Conservation (phyloP, 805 yeast genomes). For the Ogataea nonfermentans region DNA sequence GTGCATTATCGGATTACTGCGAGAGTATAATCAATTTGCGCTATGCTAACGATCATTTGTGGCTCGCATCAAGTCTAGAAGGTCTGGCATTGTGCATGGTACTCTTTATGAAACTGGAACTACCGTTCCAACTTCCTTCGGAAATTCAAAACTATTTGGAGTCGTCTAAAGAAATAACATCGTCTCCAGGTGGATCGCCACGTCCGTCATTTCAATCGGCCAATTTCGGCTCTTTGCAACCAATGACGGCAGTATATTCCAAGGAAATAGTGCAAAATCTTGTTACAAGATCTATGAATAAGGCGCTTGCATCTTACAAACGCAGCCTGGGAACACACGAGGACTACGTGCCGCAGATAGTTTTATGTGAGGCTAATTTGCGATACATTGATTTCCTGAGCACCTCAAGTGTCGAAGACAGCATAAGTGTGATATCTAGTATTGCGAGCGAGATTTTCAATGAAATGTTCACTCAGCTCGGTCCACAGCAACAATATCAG, state of each 20-base stretch:
- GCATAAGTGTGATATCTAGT: constrained; percentile 43
- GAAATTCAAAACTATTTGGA: constrained; percentile 26
- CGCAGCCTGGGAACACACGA: constrained; percentile 55
- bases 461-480: constrained; percentile 44
- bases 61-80: constrained; percentile 90
- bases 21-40: constrained; percentile 65
- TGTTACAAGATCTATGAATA: constrained; percentile 37
- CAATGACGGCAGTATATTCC: constrained; percentile 20
- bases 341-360: constrained; percentile 80
- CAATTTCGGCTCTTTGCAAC: constrained; percentile 12
- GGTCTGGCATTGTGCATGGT: constrained; percentile 68
- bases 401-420: constrained; percentile 44
- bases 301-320: constrained; percentile 44
- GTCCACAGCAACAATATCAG: constrained; percentile 52
- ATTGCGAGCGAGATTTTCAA: constrained; percentile 48
- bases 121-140: constrained; percentile 49
- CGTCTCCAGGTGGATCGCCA: constrained; percentile 43
- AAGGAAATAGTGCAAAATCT: constrained; percentile 34
- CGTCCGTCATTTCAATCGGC: constrained; percentile 43
- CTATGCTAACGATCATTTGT: constrained; percentile 68
- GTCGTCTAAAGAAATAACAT: constrained; percentile 24
- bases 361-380: constrained; percentile 68
- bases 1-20: constrained; percentile 70
- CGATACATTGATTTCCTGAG: constrained; percentile 64
- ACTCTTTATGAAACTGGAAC: constrained; percentile 55